A percentile compares a stretch with the other conserved stretches of the same genome.
phyloP scores from a whole-genome alignment of 176 grass and related monocot species.

The Cocos nucifera region DNA sequence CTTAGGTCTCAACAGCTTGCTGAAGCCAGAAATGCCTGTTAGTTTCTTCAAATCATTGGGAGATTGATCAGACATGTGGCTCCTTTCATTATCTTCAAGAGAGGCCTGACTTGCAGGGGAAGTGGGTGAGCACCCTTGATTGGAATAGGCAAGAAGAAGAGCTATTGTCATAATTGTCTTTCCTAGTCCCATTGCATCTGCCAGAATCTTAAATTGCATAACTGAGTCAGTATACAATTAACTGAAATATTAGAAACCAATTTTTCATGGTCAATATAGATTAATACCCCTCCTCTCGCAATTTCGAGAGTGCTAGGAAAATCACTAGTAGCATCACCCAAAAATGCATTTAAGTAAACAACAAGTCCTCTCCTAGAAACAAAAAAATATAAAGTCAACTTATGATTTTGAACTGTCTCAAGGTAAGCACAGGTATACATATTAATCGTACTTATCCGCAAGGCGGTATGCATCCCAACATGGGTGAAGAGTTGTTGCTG shows the following conservation, averaged over 20 bases:
- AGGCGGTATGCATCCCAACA: constrained; percentile 92
- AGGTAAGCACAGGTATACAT: too few species aligned
- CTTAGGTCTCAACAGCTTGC: constrained; percentile 60
- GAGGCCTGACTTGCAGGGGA: constrained; percentile 28
- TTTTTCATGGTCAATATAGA: constrained; percentile 13
- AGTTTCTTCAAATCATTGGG: constrained; percentile 45
- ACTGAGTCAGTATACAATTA: constrained; percentile 8
- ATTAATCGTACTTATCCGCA: constrained; percentile 52
- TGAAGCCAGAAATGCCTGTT: constrained; percentile 59
- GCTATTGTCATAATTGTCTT: constrained; percentile 97
- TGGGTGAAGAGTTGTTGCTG: constrained; percentile 70
- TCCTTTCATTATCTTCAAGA: constrained; percentile 42
- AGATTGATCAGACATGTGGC: constrained; percentile 25
- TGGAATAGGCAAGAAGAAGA: constrained; percentile 75
- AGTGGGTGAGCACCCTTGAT: constrained; percentile 50
- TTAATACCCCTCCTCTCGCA: constrained; percentile 83
- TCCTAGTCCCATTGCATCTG: constrained; percentile 97
- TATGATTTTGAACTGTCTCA: background rate
- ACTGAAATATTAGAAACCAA: constrained; percentile 10
- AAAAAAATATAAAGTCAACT: constrained; percentile 22
- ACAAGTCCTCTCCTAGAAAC: constrained; percentile 57
- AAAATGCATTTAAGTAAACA: constrained; percentile 88
- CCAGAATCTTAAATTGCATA: constrained; percentile 68
- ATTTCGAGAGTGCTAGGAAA: constrained; percentile 92
- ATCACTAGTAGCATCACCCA: constrained; percentile 61